phyloP scores from a whole-genome alignment of 2,329 filamentous ascomycete genomes.

The Pseudogymnoascus pannorum region DNA sequence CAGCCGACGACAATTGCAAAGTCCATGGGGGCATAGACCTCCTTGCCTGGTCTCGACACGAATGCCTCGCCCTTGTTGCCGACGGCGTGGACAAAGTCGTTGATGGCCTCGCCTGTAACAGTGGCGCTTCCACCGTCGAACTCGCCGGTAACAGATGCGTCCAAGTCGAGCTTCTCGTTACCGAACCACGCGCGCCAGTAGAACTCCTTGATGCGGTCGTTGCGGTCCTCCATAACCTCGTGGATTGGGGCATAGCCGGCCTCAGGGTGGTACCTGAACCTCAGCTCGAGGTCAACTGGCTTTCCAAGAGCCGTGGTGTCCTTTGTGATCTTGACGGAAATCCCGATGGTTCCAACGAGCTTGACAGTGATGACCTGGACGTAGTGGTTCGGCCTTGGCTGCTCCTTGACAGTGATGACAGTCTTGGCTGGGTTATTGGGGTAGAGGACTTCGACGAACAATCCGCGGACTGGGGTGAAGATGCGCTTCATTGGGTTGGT shows the following conservation, averaged over 20 bases:
- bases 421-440: constrained; percentile 80
- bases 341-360: constrained; percentile 67
- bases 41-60: constrained; percentile 89
- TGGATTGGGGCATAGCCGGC: constrained; percentile 95
- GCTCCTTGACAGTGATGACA: constrained; percentile 78
- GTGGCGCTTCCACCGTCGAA: constrained; percentile 85
- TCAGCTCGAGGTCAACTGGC: constrained; percentile 74
- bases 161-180: constrained; percentile 72
- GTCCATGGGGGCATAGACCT: constrained; percentile 95
- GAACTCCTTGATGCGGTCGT: constrained; percentile 98
- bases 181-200: constrained; percentile 99
- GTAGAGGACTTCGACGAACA: constrained; percentile 80
- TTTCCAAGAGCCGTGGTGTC: constrained; percentile 79
- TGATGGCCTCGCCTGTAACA: constrained; percentile 88
- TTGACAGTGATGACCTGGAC: constrained; percentile 83
- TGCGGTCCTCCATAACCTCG: constrained; percentile 92
- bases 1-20: constrained; percentile 97
- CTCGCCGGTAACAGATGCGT: constrained; percentile 74
- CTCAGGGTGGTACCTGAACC: constrained; percentile 91
- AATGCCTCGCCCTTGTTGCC: constrained; percentile 97
- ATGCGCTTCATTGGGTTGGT: constrained; percentile 93
- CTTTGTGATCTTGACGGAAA: constrained; percentile 85
- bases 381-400: constrained; percentile 77
- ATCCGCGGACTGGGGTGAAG: constrained; percentile 75
- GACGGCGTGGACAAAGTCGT: constrained; percentile 97